Evolutionary conservation across 257 asterid species (phyloP).

Genomic region (Nicotiana tabacum): DNA sequence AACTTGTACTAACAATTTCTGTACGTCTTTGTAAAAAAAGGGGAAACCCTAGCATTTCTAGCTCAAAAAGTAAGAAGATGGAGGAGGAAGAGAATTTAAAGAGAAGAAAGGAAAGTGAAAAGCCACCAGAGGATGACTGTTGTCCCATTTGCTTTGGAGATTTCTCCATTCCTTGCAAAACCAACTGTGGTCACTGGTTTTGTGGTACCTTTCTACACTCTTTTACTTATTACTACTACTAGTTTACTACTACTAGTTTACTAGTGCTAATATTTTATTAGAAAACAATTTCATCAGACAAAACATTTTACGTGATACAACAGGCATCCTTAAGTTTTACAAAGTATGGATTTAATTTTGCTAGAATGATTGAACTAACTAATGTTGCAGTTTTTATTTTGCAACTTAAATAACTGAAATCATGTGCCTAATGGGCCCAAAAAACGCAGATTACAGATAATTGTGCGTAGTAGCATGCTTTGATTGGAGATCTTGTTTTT

Average conservation of each 20-base stretch:
- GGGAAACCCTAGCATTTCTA: conserved; percentile 1
- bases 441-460: background rate
- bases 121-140: conserved; percentile 47
- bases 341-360: too few species aligned
- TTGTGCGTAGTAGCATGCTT: background rate
- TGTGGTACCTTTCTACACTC: conserved; percentile 30
- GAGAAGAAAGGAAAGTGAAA: conserved; percentile 10
- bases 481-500: background rate
- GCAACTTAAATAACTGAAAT: background rate
- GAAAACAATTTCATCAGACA: too few species aligned
- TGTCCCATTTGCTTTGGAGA: conserved; percentile 64
- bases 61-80: background rate
- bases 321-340: too few species aligned
- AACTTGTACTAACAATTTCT: background rate
- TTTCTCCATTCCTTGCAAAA: conserved; percentile 45
- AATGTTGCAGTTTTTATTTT: background rate
- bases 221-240: background rate
- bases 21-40: background rate
- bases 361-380: too few species aligned
- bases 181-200: conserved; percentile 66
- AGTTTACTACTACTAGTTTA: background rate
- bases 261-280: too few species aligned
- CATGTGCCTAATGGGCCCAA: background rate
- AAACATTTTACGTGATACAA: too few species aligned
- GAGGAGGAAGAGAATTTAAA: background rate